Conservation (phyloP, 257 asterid species). For the Nicotiana obtusifolia region DNA sequence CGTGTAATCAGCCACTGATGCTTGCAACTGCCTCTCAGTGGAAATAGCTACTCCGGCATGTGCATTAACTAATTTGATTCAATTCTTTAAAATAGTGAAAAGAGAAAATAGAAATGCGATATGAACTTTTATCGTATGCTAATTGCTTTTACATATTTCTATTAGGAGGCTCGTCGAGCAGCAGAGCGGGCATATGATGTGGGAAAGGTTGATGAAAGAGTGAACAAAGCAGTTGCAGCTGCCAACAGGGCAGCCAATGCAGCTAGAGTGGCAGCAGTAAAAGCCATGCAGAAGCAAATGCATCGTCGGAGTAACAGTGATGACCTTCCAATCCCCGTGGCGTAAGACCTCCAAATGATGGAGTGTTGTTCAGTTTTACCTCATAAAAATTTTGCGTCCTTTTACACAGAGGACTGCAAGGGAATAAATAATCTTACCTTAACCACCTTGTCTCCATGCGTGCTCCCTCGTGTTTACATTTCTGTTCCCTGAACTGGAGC, state of each 20-base stretch:
- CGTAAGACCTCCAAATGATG: constrained; percentile 6
- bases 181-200: constrained; percentile 36
- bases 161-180: constrained; percentile 41
- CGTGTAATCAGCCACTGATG: too few relatives aligned
- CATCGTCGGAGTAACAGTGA: constrained; percentile 26
- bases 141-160: not conserved
- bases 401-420: not conserved
- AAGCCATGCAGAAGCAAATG: constrained; percentile 39
- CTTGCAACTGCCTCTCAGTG: too few relatives aligned
- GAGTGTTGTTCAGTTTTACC: not conserved
- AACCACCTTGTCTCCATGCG: not conserved
- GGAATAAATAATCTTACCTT: not conserved
- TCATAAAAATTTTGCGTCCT: not conserved
- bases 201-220: constrained; percentile 37
- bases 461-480: not conserved
- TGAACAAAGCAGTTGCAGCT: constrained; percentile 32
- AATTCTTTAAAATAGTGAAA: not conserved
- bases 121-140: not conserved
- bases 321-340: constrained; percentile 27
- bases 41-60: too few relatives aligned
- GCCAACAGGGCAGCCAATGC: constrained; percentile 42
- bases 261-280: constrained; percentile 43
- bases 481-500: not conserved
- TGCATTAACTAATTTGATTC: too few relatives aligned
- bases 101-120: too few relatives aligned